Evolutionary conservation across 352 stramenopile species (phyloP).

Genomic region (Globisporangium uncinulatum): DNA sequence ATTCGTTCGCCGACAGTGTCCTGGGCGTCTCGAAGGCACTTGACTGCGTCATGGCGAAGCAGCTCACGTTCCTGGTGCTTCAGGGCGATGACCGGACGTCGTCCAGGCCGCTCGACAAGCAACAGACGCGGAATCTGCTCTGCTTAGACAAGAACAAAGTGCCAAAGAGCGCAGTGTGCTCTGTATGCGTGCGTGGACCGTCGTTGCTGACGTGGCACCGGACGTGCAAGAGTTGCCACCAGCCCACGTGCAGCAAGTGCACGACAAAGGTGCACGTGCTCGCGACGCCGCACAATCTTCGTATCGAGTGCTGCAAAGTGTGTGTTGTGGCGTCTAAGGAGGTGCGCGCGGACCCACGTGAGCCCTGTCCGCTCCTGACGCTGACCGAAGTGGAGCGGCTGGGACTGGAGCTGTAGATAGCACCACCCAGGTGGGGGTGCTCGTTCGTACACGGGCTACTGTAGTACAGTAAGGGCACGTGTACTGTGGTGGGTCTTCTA

Average conservation of each 20-base stretch:
- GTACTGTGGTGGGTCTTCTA: no score
- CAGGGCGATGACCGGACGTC: slow-evolving; percentile 7
- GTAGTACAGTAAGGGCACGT: no score
- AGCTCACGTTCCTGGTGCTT: slow-evolving; percentile 24
- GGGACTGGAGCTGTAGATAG: slow-evolving; percentile 12
- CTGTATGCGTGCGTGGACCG: slow-evolving; percentile 14
- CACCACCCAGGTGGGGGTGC: no score
- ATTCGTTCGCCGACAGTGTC: slow-evolving; percentile 31
- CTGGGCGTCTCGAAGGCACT: slow-evolving; percentile 25
- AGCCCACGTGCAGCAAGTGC: slow-evolving; percentile 42
- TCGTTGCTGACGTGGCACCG: slow-evolving; percentile 21
- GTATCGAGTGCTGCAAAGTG: slow-evolving; percentile 41
- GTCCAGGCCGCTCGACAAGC: background rate
- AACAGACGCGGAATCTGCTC: background rate
- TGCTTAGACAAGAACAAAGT: background rate
- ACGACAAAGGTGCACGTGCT: slow-evolving; percentile 38
- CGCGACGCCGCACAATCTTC: slow-evolving; percentile 21
- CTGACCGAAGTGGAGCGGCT: slow-evolving; percentile 19
- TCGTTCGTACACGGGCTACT: no score
- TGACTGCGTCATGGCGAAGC: slow-evolving; percentile 35
- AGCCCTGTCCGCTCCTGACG: slow-evolving; percentile 29
- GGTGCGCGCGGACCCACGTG: slow-evolving; percentile 30
- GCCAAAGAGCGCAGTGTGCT: slow-evolving; percentile 6
- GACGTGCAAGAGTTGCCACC: slow-evolving; percentile 34
- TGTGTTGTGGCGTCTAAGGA: slow-evolving; percentile 41